phyloP scores from a whole-genome alignment of 306 rosid species.

The Canavalia gladiata region DNA sequence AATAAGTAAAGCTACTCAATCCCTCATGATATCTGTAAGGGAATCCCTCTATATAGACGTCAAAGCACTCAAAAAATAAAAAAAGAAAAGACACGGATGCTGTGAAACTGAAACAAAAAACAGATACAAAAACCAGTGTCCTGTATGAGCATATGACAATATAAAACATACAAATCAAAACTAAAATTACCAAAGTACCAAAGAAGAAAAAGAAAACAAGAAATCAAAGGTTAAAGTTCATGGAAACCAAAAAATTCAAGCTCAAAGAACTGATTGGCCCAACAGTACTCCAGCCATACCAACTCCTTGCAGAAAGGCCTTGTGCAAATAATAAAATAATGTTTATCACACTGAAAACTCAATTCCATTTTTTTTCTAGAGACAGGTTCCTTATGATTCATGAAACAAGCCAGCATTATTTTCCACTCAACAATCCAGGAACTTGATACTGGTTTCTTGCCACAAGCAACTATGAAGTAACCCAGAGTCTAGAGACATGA shows the following conservation, averaged over 20 bases:
- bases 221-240: background rate
- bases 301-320: background rate
- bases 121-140: background rate
- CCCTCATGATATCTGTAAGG: slow-evolving; percentile 3
- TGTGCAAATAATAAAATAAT: background rate
- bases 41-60: slow-evolving; percentile 7
- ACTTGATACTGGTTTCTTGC: background rate
- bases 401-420: background rate
- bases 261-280: background rate
- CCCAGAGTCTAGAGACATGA: background rate
- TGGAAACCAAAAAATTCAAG: background rate
- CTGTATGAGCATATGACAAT: background rate
- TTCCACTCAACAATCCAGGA: background rate
- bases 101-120: background rate
- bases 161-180: background rate
- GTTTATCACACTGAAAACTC: background rate
- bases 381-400: background rate
- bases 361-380: background rate
- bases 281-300: background rate
- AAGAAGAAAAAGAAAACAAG: background rate
- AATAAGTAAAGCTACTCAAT: background rate
- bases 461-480: background rate
- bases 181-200: background rate
- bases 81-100: background rate
- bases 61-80: background rate